A percentile compares a stretch with the other conserved stretches of the same genome.
phyloP scores from a whole-genome alignment of 2,329 filamentous ascomycete species.

The Grosmannia serpens region DNA sequence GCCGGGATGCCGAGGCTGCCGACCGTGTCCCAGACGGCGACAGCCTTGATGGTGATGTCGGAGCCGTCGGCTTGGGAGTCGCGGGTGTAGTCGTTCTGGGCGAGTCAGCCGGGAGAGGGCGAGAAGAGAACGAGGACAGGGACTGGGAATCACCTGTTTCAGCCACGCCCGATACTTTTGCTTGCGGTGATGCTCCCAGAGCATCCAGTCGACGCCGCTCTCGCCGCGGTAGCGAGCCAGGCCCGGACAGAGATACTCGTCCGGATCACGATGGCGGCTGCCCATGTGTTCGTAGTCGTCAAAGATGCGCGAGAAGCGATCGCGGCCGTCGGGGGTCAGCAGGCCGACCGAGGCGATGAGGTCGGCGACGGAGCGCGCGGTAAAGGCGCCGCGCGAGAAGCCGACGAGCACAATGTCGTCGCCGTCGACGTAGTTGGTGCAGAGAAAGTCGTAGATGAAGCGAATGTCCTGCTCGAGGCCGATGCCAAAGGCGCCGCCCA shows the following conservation, averaged over 20 bases:
- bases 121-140: not conserved
- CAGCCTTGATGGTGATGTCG: constrained; percentile 29
- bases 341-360: constrained; percentile 27
- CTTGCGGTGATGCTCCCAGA: constrained; percentile 23
- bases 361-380: constrained; percentile 26
- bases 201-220: constrained; percentile 18
- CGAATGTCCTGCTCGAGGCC: constrained; percentile 22
- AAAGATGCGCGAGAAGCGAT: constrained; percentile 30
- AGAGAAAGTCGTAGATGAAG: constrained; percentile 26
- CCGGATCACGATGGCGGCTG: constrained; percentile 10
- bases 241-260: constrained; percentile 15
- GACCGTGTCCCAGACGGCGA: constrained; percentile 40
- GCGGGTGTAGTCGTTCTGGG: constrained; percentile 22
- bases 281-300: constrained; percentile 25
- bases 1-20: constrained; percentile 32
- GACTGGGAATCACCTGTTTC: constrained; percentile 19
- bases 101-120: not conserved
- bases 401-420: constrained; percentile 26
- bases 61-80: constrained; percentile 21
- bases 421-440: constrained; percentile 24
- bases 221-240: constrained; percentile 16
- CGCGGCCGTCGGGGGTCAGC: constrained; percentile 28
- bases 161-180: constrained; percentile 24
- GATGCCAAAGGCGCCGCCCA: constrained; percentile 21
- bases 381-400: constrained; percentile 29